phyloP scores from a whole-genome alignment of 495 filamentous ascomycete species.

The Lindgomyces ingoldianus region DNA sequence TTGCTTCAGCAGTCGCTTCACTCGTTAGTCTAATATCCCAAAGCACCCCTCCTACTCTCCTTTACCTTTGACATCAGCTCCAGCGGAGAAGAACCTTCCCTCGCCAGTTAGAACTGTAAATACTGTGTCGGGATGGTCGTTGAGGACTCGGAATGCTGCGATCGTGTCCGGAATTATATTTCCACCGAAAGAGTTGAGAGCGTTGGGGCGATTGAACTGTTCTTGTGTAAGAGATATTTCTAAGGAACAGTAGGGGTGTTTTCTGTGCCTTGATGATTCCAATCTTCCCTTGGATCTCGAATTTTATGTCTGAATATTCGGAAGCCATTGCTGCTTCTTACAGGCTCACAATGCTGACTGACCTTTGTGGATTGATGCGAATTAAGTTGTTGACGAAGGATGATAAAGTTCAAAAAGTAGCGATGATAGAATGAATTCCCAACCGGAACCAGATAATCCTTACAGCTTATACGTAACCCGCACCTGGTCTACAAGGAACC shows the following conservation, averaged over 20 bases:
- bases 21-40: neutral
- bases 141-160: constrained; percentile 37
- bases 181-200: constrained; percentile 43
- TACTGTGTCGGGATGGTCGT: constrained; percentile 41
- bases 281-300: constrained; percentile 41
- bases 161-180: constrained; percentile 41
- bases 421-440: too few relatives aligned
- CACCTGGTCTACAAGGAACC: neutral
- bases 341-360: too few relatives aligned
- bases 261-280: constrained; percentile 40
- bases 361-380: too few relatives aligned
- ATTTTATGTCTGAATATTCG: constrained; percentile 41
- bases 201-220: constrained; percentile 45
- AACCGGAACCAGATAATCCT: neutral
- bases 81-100: constrained; percentile 43
- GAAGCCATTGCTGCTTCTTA: constrained; percentile 24
- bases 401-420: too few relatives aligned
- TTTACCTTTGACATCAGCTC: constrained; percentile 41
- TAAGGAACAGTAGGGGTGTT: neutral
- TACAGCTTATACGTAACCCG: neutral
- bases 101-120: constrained; percentile 44
- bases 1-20: neutral
- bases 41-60: neutral
- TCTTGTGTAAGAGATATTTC: neutral
- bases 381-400: too few relatives aligned